These are phyloP conservation scores for Gamarada debralockiae DNA, from an alignment of 495 filamentous ascomycete species.

Conservation along the genomic window DNA sequence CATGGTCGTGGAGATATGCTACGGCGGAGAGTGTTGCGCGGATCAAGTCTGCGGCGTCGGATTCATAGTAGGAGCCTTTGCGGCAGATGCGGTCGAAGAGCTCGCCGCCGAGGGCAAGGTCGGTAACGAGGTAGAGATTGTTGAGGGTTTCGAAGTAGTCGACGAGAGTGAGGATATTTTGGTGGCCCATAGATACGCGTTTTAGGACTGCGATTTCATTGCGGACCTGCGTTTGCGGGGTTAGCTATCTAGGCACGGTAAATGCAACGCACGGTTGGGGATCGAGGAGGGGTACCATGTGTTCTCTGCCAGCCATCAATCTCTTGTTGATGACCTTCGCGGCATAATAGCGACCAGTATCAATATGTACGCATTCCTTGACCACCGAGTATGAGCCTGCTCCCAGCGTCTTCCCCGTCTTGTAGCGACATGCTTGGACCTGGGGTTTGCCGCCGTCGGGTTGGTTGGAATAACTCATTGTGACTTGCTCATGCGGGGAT, in stretches of 20 bases:
- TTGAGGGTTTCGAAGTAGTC: conserved; percentile 99
- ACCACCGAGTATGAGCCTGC: conserved; percentile 97
- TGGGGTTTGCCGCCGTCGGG: conserved; percentile 26
- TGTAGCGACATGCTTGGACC: conserved; percentile 71
- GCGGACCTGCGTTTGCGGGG: conserved; percentile 59
- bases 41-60: conserved; percentile 91
- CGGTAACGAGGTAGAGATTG: conserved; percentile 96
- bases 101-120: conserved; percentile 93
- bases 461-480: not conserved
- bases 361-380: conserved; percentile 99
- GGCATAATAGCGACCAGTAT: conserved; percentile 96
- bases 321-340: conserved; percentile 99
- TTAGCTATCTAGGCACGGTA: not conserved
- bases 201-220: conserved; percentile 98
- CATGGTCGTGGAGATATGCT: conserved; percentile 96
- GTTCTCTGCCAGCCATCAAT: conserved; percentile 93
- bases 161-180: conserved; percentile 94
- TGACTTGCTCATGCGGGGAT: not conserved
- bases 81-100: conserved; percentile 98
- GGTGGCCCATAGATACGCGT: conserved; percentile 94
- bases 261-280: not conserved
- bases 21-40: conserved; percentile 95
- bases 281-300: conserved; percentile 67
- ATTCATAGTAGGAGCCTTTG: conserved; percentile 97
- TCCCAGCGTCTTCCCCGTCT: conserved; percentile 95